These are phyloP conservation scores for Coemansia sp. DNA, from an alignment of 192 early-diverging fungal genomes.

Conservation along the genomic window DNA sequence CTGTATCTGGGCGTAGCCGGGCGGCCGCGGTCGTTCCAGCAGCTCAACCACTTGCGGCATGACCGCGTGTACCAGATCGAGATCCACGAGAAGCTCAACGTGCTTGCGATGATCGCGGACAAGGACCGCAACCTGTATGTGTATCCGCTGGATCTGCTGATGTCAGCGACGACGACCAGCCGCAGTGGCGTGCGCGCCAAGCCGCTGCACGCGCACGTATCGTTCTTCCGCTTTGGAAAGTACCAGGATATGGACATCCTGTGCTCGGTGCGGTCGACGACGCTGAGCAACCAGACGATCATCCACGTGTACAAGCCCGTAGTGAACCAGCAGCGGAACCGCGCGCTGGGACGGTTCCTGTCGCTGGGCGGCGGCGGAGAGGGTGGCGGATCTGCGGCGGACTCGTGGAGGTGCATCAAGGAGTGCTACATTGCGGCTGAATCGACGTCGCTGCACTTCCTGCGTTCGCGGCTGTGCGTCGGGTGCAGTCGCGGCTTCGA, in stretches of 20 bases:
- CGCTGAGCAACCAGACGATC: constrained; percentile 65
- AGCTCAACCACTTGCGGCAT: constrained; percentile 60
- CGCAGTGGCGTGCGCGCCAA: constrained; percentile 31
- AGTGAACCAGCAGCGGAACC: constrained; percentile 52
- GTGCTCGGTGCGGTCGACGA: constrained; percentile 69
- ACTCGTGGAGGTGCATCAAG: constrained; percentile 61
- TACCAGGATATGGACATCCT: constrained; percentile 61
- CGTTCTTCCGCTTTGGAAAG: constrained; percentile 73
- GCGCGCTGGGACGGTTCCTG: constrained; percentile 53
- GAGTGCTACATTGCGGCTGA: constrained; percentile 94
- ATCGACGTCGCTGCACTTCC: constrained; percentile 80
- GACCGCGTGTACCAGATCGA: constrained; percentile 87
- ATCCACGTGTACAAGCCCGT: constrained; percentile 77
- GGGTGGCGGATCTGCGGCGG: constrained; percentile 20
- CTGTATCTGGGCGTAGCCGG: constrained; percentile 72
- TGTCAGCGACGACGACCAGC: constrained; percentile 38
- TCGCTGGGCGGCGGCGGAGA: constrained; percentile 31
- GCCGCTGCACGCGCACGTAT: constrained; percentile 62
- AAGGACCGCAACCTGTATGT: constrained; percentile 59
- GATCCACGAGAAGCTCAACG: constrained; percentile 74
- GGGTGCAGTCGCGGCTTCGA: constrained; percentile 93
- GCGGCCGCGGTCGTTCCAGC: constrained; percentile 52
- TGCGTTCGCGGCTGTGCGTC: constrained; percentile 83
- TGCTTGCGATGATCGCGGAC: constrained; percentile 81
- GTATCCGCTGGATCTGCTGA: constrained; percentile 58